Conservation (phyloP, 2,329 filamentous ascomycete species). For the Cordyceps javanica region DNA sequence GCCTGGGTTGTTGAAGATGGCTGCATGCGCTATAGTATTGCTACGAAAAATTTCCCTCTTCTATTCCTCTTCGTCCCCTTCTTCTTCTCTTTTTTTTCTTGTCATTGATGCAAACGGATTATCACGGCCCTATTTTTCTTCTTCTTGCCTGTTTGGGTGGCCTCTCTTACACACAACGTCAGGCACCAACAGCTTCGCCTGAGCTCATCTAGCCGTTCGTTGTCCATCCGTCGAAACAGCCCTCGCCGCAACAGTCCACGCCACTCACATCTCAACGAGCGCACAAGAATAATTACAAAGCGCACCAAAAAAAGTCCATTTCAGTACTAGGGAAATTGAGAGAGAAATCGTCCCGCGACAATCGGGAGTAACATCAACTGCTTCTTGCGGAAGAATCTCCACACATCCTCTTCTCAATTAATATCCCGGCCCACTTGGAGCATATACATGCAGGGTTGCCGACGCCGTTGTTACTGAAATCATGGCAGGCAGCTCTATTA, state of each 20-base stretch:
- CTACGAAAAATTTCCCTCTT: not conserved
- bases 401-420: slow-evolving; percentile 1
- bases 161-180: not conserved
- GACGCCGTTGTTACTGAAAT: not conserved
- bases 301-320: not conserved
- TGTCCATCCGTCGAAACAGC: not conserved
- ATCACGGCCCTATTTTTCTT: no score
- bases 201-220: not conserved
- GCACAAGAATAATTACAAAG: not conserved
- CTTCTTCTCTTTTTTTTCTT: not conserved
- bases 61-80: not conserved
- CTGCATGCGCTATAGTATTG: not conserved
- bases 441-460: not conserved
- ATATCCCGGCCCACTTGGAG: slow-evolving; percentile 9
- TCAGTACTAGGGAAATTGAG: no score
- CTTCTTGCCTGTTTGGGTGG: not conserved
- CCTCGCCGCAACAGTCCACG: not conserved
- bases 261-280: not conserved
- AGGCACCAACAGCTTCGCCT: not conserved
- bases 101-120: not conserved
- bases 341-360: not conserved
- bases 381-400: not conserved
- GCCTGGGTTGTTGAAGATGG: not conserved
- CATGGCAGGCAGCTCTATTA: slow-evolving; percentile 9
- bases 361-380: not conserved